phyloP scores from a whole-genome alignment of 192 early-diverging fungal species.

The Backusella psychrophila region DNA sequence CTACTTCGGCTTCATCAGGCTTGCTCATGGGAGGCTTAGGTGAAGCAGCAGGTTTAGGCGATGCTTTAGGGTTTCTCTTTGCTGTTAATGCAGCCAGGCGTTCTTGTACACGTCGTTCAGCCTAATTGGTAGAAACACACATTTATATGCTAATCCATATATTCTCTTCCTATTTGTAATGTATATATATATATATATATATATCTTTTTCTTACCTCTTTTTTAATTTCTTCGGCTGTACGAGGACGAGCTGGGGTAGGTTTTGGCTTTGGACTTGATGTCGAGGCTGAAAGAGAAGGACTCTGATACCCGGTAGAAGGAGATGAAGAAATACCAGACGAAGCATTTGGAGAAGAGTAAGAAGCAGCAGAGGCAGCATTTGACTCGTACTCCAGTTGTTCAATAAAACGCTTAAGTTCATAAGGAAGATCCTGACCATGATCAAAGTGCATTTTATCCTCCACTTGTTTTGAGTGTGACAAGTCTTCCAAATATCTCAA shows the following conservation, averaged over 20 bases:
- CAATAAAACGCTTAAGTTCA: slow-evolving; percentile 42
- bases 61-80: slow-evolving; percentile 12
- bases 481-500: slow-evolving; percentile 23
- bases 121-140: slow-evolving; percentile 2
- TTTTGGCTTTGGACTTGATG: slow-evolving; percentile 4
- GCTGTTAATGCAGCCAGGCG: slow-evolving; percentile 30
- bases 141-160: neutral
- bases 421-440: slow-evolving; percentile 46
- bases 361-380: slow-evolving; percentile 4
- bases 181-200: too few relatives aligned
- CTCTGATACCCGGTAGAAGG: neutral
- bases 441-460: slow-evolving; percentile 33
- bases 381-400: slow-evolving; percentile 35
- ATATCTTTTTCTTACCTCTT: slow-evolving; percentile 16
- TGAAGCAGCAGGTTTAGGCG: slow-evolving; percentile 1
- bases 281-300: neutral
- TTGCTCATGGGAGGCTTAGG: slow-evolving; percentile 15
- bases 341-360: slow-evolving; percentile 5
- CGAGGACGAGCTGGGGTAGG: slow-evolving; percentile 21
- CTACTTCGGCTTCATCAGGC: slow-evolving; percentile 23
- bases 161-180: neutral
- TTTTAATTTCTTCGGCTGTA: slow-evolving; percentile 39
- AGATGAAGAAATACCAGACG: neutral
- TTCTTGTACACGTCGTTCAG: slow-evolving; percentile 37
- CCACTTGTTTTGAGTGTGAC: neutral